These are phyloP conservation scores for Eucalyptus erythrocorys DNA, from an alignment of 345 rosid species.

Conservation along the genomic window DNA sequence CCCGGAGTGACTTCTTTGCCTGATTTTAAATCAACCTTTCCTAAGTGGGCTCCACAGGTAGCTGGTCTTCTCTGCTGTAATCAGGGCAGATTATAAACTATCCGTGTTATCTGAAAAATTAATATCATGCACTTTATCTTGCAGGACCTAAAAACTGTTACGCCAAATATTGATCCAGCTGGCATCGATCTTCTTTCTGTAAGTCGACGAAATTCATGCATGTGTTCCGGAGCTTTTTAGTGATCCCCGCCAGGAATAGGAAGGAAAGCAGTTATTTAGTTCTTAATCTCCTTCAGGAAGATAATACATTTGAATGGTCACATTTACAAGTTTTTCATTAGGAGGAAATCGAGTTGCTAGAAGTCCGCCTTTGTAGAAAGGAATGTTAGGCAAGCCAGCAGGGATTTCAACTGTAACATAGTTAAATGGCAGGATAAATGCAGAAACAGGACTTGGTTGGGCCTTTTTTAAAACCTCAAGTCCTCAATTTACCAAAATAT, in stretches of 20 bases:
- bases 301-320: neutral
- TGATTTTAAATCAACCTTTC: slow-evolving; percentile 88
- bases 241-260: neutral
- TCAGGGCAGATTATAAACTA: neutral
- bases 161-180: slow-evolving; percentile 60
- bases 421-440: neutral
- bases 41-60: slow-evolving; percentile 86
- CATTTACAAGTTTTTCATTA: neutral
- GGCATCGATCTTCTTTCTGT: slow-evolving; percentile 68
- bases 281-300: neutral
- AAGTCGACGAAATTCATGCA: neutral
- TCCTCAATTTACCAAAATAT: neutral
- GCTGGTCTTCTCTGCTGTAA: neutral
- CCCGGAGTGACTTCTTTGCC: slow-evolving; percentile 93
- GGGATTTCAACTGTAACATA: neutral
- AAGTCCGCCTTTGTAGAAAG: neutral
- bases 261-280: neutral
- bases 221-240: neutral
- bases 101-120: neutral
- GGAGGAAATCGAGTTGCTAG: neutral
- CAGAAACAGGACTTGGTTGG: neutral
- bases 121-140: neutral
- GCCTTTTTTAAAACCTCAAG: neutral
- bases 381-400: neutral
- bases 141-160: slow-evolving; percentile 61